Base-by-base conservation (phyloP, 176 grass and related monocot species). In the Microstegium vimineum region DNA sequence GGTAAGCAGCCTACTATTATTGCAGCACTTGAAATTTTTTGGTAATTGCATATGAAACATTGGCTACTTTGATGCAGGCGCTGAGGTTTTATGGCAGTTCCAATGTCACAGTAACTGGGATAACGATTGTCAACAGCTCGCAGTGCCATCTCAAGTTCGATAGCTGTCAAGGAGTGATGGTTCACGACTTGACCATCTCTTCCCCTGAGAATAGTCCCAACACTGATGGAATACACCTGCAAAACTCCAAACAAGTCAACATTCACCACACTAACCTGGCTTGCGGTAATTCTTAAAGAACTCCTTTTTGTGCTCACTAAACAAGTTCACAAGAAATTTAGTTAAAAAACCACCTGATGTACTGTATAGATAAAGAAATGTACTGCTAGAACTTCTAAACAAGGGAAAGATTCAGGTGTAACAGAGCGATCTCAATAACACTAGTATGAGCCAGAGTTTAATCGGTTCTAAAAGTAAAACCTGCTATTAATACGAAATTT, bases 91-190 rank as follows among this genome's bases (percentile, higher is more conserved):
- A 98, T 59, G 95, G 95, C 22, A 98, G 95, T 52, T 90, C 84
- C 89, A 95, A 91, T 86, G 95, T 98, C 64, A 93, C 90, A 70
- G 90, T 98, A 75, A 88, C 85, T 8, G 95, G 95, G 61, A 95
- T 98, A 74, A 98, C 89, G 45, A 95, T 98, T 20, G 75, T 91
- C 45, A 98, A 98, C 78, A 93, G 95, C 59, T 91, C 88, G 23
- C 95, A 98, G 59, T 98, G 95, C 80, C 92, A 98, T 74, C 92
- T 98, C 49, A 98, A 98, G 85, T 98, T 94, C 0, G 95, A 98
- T 84, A 93, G 82, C 54, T 98, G 92, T 68, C 81, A 94, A 88
- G 92, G 75, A 72, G 89, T 98, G 12, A 67, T 83, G 82, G 92
- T 98, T 49, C 88, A 89, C 12, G 82, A 98, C 66, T 43, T 98